Base-by-base conservation (phyloP, 495 filamentous ascomycete genomes). In the Cercophora samala region DNA sequence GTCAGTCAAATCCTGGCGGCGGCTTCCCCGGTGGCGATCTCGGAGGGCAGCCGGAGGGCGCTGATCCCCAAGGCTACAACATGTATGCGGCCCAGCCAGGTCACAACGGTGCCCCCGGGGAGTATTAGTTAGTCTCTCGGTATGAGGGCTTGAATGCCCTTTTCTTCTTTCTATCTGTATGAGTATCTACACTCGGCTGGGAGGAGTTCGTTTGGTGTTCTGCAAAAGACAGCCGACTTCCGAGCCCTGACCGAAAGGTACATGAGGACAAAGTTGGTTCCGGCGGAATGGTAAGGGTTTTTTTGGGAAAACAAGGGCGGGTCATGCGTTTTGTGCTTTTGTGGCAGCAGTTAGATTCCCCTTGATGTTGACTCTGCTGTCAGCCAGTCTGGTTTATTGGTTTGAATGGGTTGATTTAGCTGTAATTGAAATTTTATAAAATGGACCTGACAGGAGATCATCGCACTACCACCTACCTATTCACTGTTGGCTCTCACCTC, bases 71-170 rank as follows among this genome's bases (percentile, higher is more conserved):
- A 70, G 87, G 86, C 62, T 82, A 83, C 66, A 76, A 83, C 54
- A 66, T 74, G 21, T 93, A 93, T 76, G 82, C 82, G 4, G 79
- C 85, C 51, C 89, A 91, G 76, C 78, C 86, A 42, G 82, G 85
- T 25, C 90, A 92, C 73, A 92, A 92, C 73, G 90, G 90, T 26
- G 84, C 90, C 9, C 83, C 82, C 37, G 84, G 81, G 23, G 74
- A 79, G 59, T 78, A 79, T 60, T 75, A 73, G 58, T n/a, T n/a
- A n/a, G n/a, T 55, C 58, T 23, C 42, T 62, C 65, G 60, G 58
- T 63, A 64, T 54, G 22, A 17, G 3, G 46, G n/a, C n/a, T n/a
- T n/a, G n/a, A 11, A 4, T 17, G 6, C 18, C n/a, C n/a, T 32
- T 19, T 18, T 54, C 23, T 32, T 32, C 6, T 19, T 25, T 0